A percentile compares a stretch with the other conserved stretches of the same genome.
These are phyloP conservation scores for Emiliania huxleyi DNA, from an alignment of 78 protist genomes.

Conservation along the genomic window DNA sequence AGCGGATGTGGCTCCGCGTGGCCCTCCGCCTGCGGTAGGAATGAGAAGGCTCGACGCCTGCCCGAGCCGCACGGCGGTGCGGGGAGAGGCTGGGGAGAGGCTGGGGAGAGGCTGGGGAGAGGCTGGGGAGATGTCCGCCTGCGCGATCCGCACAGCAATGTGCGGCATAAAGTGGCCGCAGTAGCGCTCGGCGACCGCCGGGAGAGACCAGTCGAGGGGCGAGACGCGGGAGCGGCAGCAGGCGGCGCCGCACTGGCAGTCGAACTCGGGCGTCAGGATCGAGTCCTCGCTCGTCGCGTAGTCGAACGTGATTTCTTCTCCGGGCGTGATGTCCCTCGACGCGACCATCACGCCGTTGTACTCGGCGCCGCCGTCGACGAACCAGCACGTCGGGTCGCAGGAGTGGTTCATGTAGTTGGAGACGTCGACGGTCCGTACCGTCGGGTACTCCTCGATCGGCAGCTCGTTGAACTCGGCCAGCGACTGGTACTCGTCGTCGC, in stretches of 20 bases:
- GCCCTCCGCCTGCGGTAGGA: no score
- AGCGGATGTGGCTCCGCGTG: no score
- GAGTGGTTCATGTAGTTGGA: slow-evolving; percentile 34
- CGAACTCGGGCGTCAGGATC: background rate
- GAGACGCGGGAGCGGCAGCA: background rate
- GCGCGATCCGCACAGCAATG: background rate
- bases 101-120: no score
- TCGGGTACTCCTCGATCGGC: background rate
- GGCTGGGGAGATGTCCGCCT: background rate
- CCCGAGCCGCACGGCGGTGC: no score
- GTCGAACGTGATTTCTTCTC: background rate
- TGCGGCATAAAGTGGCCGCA: background rate
- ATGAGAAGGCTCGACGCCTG: no score
- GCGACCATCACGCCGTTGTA: background rate
- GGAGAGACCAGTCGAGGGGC: background rate
- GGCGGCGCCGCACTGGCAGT: background rate
- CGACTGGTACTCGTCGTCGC: slow-evolving; percentile 7
- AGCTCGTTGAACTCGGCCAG: slow-evolving; percentile 22
- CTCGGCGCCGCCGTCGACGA: background rate
- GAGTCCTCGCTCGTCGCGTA: background rate
- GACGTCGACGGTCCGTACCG: background rate
- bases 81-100: no score
- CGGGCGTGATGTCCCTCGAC: background rate
- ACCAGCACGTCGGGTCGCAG: slow-evolving; percentile 21
- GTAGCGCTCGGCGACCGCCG: background rate